Base-by-base conservation (phyloP, 139 green algal genomes). In the Haematococcus sp. region DNA sequence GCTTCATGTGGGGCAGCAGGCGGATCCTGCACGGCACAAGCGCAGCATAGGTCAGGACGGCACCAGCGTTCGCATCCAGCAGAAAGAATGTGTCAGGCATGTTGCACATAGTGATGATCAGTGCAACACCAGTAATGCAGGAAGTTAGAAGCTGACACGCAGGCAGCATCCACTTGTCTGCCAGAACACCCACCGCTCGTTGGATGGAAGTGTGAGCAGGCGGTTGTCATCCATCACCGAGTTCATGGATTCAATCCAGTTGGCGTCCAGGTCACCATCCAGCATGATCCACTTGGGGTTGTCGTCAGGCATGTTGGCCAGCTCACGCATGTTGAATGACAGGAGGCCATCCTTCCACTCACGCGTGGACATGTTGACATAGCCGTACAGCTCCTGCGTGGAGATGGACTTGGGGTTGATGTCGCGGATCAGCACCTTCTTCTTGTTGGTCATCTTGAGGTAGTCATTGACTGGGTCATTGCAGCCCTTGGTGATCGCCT, bases 181-280 rank as follows among this genome's bases (percentile, higher is more conserved):
- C 16, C 46, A n/a, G n/a, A n/a, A 11, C 52, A 25, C 61, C 27
- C 22, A 72, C 66, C 91, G 90, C 85, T 96, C 91, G 75, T 96
- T 96, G 51, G 86, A 93, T 2, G 91, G 91, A 65, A 96, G 85
- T 25, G 91, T 96, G 11, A 96, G 84, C 63, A 96, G 88, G 15
- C 87, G 76, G 79, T 93, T 96, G 86, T 96, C 91, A 56, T 96
- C 91, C 91, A 96, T 96, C 27, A 93, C 89, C 20, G 71, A 87
- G 85, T 96, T 96, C 91, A 96, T 96, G 32, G 86, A 93, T 86
- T 96, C 91, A 55, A 96, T 94, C 73, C 91, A 96, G 83, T 94
- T 94, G 65, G 91, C 91, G 75, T 96, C 91, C 35, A 96, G 80
- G 78, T 96, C 91, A 46, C 91, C 91, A 65, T 94, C 91, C 27